Evolutionary conservation across 192 early-diverging fungal genomes (phyloP), one percentile per base, ranked within the genome.

Genomic region (Backusella parvicylindrica): DNA sequence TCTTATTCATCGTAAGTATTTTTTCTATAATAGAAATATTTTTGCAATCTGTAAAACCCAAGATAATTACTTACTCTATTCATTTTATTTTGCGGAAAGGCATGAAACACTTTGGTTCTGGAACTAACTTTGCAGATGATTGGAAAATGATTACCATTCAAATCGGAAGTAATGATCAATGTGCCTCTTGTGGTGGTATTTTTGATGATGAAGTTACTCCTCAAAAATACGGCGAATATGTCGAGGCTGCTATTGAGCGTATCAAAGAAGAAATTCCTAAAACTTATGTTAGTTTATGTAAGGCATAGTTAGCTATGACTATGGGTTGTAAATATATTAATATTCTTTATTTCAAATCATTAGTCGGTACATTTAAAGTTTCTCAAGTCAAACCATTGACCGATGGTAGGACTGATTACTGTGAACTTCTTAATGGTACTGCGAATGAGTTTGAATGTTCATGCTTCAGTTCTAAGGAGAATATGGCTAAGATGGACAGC

Each of bases 111-210:
- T 43, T 16, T 72, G 50, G 50, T 28, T 21, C 71, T 36, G 53
- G 50, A 23, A 37, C 56, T 15, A 63, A 72, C 36, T 72, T 60
- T 53, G 26, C n/a, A 16, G 32, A 60, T 13, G 71, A 72, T 16
- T 72, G 71, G 71, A 72, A 72, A 38, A 11, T 72, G 49, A 72
- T 72, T 37, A 72, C 53, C 28, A 60, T 72, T 37, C 75, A 77
- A 71, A 77, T 77, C 18, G 75, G 75, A 33, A 71, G 69, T 76
- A 77, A 77, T 50, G 75, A 77, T 32, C 75, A 77, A 16, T 77
- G 75, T 37, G 56, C 64, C 15, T 75, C 64, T 49, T 75, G 73
- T 49, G 40, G 43, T 33, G 41, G 49, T 53, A 26, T 13, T 38
- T 33, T 50, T 36, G 26, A 32, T 35, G 40, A 64, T 18, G 33